These are phyloP conservation scores for Ustilago cynodontis DNA, from an alignment of 1,284 basidiomycete species.

Conservation along the genomic window DNA sequence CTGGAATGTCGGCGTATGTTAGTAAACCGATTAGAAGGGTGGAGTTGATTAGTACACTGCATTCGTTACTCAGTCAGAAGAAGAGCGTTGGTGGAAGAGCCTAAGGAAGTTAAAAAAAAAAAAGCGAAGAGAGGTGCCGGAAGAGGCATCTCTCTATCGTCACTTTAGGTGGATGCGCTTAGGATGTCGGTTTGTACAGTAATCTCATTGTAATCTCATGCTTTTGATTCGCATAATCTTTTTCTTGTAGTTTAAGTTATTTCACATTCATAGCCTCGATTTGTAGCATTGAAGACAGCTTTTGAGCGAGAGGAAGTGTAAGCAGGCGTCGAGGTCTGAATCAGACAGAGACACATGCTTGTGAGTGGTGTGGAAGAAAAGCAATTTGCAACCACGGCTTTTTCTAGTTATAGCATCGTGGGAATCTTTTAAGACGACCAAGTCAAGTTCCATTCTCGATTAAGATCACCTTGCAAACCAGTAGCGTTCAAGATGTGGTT, in stretches of 20 bases:
- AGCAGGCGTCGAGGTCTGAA: no score
- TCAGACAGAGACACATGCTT: no score
- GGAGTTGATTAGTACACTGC: conserved; percentile 64
- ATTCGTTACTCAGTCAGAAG: conserved; percentile 59
- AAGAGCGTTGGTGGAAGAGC: conserved; percentile 32
- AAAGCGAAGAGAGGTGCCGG: no score
- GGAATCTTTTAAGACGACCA: conserved; percentile 29
- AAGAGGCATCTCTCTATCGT: neutral
- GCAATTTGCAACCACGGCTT: no score
- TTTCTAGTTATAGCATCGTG: neutral
- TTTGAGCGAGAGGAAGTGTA: no score
- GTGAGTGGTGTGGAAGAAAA: no score
- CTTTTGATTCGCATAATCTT: neutral
- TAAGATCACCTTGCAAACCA: conserved; percentile 44
- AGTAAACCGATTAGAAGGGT: conserved; percentile 66
- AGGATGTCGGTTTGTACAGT: neutral
- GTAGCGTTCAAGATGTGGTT: conserved; percentile 51
- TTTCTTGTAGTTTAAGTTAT: no score
- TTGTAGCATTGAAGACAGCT: no score
- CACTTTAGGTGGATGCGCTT: neutral
- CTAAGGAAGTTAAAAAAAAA: no score
- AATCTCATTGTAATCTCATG: neutral
- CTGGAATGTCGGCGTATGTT: conserved; percentile 67
- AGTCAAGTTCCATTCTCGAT: conserved; percentile 15
- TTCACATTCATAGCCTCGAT: no score